Evolutionary conservation across 768 basidiomycete species (phyloP), one percentile per base, ranked within the genome.

Genomic region (Termitomyces sp.): DNA sequence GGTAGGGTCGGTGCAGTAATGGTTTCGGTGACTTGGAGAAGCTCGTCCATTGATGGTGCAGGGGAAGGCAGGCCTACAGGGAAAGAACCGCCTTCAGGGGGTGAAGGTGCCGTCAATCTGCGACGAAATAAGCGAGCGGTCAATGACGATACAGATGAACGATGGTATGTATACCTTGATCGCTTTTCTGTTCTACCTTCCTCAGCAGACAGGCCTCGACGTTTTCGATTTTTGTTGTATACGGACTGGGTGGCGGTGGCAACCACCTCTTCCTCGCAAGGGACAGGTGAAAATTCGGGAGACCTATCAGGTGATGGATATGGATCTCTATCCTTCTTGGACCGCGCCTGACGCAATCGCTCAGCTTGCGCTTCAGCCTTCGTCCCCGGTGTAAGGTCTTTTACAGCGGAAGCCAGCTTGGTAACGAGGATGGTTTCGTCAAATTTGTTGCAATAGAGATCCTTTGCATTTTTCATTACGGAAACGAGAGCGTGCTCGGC

Each of bases 321-420:
- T 0, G 61, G 27, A 14, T 52, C n/a, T 27, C 59, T 53, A 18
- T 49, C 52, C 59, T 59, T 55, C 29, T 39, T 44, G 12, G 41
- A n/a, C 5, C 49, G 46, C 13, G 20, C 24, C 10, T 57, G 56
- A 18, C 59, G 59, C 0, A 36, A 16, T 18, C 51, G 63, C 29
- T 64, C 58, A 27, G 49, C 44, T 2, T 53, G 58, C 1, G 59
- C 68, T 37, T 63, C 43, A 7, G 59, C 57, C 32, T 59, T 59
- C 27, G 57, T 67, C 57, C 62, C 61, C 4, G 64, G 61, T 0
- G 68, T 68, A 46, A 67, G 57, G 56, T 69, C 69, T 43, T 72
- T 68, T 1, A 75, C 67, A 27, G 66, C 60, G 0, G 56, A 37
- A 16, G 71, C 71, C 2, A 76, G 37, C 46, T 68, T 69, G 2